Evolutionary conservation across 176 grass and related monocot species (phyloP).

Genomic region (Dactylis glomerata): DNA sequence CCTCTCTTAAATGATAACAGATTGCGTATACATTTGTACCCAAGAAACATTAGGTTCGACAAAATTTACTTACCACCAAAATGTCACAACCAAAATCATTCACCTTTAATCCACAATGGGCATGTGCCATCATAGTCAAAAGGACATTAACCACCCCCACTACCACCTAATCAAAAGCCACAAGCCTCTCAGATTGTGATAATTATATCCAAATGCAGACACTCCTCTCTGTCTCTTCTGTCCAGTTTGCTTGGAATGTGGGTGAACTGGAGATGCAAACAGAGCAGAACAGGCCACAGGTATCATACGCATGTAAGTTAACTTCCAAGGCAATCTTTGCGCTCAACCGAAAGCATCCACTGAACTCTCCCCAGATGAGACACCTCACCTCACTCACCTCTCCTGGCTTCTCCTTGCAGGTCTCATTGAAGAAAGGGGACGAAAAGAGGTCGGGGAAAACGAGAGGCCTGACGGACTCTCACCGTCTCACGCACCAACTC

Average conservation of each 20-base stretch:
- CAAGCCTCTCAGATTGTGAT: background rate
- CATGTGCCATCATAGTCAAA: constrained; percentile 27
- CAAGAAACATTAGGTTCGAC: background rate
- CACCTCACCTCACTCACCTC: constrained; percentile 26
- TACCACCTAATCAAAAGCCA: constrained; percentile 44
- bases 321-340: constrained; percentile 47
- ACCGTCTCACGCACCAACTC: constrained; percentile 31
- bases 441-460: constrained; percentile 22
- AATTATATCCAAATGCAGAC: constrained; percentile 33
- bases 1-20: background rate
- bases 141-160: constrained; percentile 23
- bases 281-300: background rate
- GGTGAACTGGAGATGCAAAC: constrained; percentile 49
- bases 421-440: constrained; percentile 5
- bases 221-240: background rate
- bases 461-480: constrained; percentile 24
- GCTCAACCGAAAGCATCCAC: constrained; percentile 24
- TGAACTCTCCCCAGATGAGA: constrained; percentile 26
- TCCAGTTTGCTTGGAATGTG: constrained; percentile 72
- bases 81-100: background rate
- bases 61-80: background rate
- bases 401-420: background rate
- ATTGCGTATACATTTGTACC: background rate
- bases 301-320: constrained; percentile 13
- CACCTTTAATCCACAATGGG: background rate